Evolutionary conservation across 139 green algal genomes (phyloP).

Genomic region (Mychonastes homosphaera): DNA sequence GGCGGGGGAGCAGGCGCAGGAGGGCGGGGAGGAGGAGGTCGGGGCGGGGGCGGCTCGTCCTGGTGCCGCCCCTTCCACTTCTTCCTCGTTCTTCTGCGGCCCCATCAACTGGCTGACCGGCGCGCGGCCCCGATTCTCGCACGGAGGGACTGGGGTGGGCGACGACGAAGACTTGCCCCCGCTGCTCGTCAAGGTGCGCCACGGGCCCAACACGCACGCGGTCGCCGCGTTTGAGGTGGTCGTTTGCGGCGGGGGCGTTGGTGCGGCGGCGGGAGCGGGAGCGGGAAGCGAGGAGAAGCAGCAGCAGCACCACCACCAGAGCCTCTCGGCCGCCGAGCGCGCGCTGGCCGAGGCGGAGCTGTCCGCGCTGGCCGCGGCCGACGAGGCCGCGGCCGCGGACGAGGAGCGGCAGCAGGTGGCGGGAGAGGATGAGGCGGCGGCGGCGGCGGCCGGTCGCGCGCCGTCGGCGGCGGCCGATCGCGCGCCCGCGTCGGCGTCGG

Average conservation of each 20-base stretch:
- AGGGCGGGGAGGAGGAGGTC: too few relatives aligned
- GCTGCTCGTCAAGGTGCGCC: slow-evolving; percentile 57
- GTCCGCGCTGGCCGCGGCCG: neutral
- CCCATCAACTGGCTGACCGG: slow-evolving; percentile 55
- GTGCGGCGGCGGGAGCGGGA: neutral
- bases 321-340: neutral
- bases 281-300: neutral
- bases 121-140: neutral
- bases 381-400: neutral
- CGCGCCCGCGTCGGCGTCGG: neutral
- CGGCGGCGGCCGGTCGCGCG: neutral
- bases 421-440: neutral
- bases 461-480: neutral
- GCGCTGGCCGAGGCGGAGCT: neutral
- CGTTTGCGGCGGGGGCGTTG: neutral
- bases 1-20: too few relatives aligned
- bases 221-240: neutral
- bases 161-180: neutral
- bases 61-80: too few relatives aligned
- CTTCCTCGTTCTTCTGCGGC: slow-evolving; percentile 48
- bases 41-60: too few relatives aligned
- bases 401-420: slow-evolving; percentile 2
- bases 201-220: slow-evolving; percentile 61
- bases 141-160: neutral
- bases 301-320: slow-evolving; percentile 1